Evolutionary conservation across 1,284 basidiomycete species (phyloP).

Genomic region (Heterobasidion occidentale): DNA sequence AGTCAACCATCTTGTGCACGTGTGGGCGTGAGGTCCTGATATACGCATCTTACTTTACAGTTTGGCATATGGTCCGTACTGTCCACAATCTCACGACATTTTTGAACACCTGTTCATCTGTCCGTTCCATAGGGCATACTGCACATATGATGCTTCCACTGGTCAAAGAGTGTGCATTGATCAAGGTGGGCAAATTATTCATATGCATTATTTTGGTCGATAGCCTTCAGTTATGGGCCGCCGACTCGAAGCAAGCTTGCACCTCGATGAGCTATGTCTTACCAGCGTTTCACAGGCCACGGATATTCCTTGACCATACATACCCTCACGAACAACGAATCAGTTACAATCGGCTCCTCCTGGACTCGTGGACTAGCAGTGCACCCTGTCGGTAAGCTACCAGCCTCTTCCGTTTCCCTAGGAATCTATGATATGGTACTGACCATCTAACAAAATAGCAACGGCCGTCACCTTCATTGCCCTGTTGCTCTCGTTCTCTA

Average conservation of each 20-base stretch:
- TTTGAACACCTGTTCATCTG: neutral
- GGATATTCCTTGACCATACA: conserved; percentile 45
- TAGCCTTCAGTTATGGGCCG: too few relatives aligned
- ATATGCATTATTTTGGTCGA: neutral
- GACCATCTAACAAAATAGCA: conserved; percentile 31
- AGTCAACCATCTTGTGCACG: neutral
- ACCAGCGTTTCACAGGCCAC: conserved; percentile 26
- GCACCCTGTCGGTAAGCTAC: conserved; percentile 57
- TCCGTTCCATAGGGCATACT: conserved; percentile 38
- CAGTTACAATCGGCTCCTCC: conserved; percentile 37
- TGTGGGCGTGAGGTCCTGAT: neutral
- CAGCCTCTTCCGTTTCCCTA: neutral
- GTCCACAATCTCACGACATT: neutral
- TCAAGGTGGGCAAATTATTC: conserved; percentile 21
- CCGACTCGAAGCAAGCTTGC: too few relatives aligned
- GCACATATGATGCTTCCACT: conserved; percentile 35
- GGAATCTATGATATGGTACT: neutral
- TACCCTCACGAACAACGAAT: conserved; percentile 7
- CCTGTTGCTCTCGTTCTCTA: conserved; percentile 54
- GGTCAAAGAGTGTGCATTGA: conserved; percentile 39
- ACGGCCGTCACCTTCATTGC: conserved; percentile 56
- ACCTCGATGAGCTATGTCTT: too few relatives aligned
- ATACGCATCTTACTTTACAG: conserved; percentile 20
- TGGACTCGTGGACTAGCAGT: conserved; percentile 71
- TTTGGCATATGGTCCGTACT: conserved; percentile 51